These are phyloP conservation scores for Buddleja alternifolia DNA, from an alignment of 257 asterid species.

Conservation along the genomic window DNA sequence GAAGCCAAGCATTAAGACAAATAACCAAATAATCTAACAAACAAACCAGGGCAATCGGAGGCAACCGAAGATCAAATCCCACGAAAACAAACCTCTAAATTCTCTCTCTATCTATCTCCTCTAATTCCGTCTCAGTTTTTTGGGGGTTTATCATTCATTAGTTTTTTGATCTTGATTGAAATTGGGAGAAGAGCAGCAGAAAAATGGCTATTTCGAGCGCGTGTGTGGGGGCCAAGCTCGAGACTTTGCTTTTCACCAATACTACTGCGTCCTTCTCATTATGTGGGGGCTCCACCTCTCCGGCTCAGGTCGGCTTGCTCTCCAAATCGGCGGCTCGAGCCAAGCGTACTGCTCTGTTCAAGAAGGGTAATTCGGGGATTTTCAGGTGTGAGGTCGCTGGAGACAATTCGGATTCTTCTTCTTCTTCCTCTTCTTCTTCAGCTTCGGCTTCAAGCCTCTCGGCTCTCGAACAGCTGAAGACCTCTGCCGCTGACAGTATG, in stretches of 20 bases:
- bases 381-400: constrained; percentile 60
- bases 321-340: constrained; percentile 47
- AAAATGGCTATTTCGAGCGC: constrained; percentile 76
- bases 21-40: constrained; percentile 17
- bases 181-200: constrained; percentile 10
- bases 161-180: neutral
- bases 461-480: constrained; percentile 84
- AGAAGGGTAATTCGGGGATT: constrained; percentile 44
- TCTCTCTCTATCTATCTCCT: neutral
- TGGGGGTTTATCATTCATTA: constrained; percentile 10
- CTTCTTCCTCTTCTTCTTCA: constrained; percentile 46
- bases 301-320: constrained; percentile 47
- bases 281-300: constrained; percentile 45
- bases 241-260: constrained; percentile 57
- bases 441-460: constrained; percentile 78
- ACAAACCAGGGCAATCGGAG: constrained; percentile 18
- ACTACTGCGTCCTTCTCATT: constrained; percentile 47
- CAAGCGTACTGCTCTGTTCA: constrained; percentile 34
- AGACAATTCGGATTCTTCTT: constrained; percentile 37
- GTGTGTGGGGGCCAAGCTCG: constrained; percentile 77
- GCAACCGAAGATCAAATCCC: constrained; percentile 27
- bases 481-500: constrained; percentile 84
- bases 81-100: neutral
- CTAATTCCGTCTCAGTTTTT: constrained; percentile 17
- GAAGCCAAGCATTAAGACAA: neutral